Evolutionary conservation across 345 rosid genomes (phyloP), one percentile per base, ranked within the genome.

Genomic region (Populus nigra): DNA sequence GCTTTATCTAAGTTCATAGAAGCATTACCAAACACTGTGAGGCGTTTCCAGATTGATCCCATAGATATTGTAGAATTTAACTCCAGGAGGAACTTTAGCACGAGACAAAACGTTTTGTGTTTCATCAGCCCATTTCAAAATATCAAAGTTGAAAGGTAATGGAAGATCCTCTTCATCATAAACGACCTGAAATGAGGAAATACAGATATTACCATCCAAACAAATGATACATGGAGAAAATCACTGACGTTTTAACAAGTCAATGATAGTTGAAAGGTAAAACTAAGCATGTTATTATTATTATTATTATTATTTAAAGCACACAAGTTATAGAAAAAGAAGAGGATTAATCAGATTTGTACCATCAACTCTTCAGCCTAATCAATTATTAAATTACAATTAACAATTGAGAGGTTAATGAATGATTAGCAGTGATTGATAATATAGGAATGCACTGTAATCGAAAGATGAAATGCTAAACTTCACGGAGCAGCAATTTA

Each of bases 21-120:
- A 84, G 72, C 63, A 85, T 82, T 92, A 95, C 99, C 99, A 85
- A 73, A 91, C 96, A 82, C 88, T 91, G 59, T 93, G 99, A 10
- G 99, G 99, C 59, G 99, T 93, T 79, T 87, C 98, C 65, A 92
- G 85, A 85, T 85, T 85, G 71, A 83, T 92, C n/a, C 91, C 99
- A 77, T 95, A 95, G 70, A 95, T 91, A 74, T 93, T 95, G 86
- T 92, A 95, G 85, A 95, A 95, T 87, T 92, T 93, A 73, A 95
- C 99, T 86, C 86, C 73, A 31, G 91, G 9, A 53, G 99, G 98
- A 85, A 95, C 88, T 84, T 92, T 90, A 57, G 99, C 96, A 65
- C 68, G 69, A 65, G 80, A 74, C 50, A 93, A 79, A 45, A 93
- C 71, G 82, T 62, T 79, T 69, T 73, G 83, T 38, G 98, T 95